phyloP scores from a whole-genome alignment of 441 rosid genomes.

The Hura crepitans region DNA sequence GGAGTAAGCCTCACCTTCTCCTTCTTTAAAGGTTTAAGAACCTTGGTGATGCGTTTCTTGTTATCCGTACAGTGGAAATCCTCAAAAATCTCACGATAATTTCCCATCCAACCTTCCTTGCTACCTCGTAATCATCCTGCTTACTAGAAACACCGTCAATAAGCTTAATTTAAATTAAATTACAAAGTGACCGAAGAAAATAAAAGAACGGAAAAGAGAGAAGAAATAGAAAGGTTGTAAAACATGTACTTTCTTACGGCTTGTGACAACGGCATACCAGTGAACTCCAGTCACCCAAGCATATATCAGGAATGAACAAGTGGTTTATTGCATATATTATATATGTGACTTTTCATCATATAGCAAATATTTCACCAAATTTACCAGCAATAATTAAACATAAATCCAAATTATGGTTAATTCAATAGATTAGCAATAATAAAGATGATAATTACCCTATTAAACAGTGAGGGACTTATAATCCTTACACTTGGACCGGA shows the following conservation, averaged over 20 bases:
- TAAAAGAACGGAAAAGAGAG: too few relatives aligned
- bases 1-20: slow-evolving; percentile 58
- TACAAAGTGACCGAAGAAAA: too few relatives aligned
- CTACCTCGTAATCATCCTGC: slow-evolving; percentile 96
- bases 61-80: slow-evolving; percentile 73
- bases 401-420: background rate
- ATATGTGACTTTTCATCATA: background rate
- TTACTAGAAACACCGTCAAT: slow-evolving; percentile 46
- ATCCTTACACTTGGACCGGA: slow-evolving; percentile 89
- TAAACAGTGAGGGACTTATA: slow-evolving; percentile 89
- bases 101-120: slow-evolving; percentile 96
- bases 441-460: slow-evolving; percentile 55
- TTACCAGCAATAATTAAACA: background rate
- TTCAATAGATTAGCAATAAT: too few relatives aligned
- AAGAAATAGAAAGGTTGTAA: background rate
- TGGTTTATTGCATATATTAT: too few relatives aligned
- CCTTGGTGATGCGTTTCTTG: slow-evolving; percentile 86
- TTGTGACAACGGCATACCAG: too few relatives aligned
- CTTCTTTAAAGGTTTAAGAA: slow-evolving; percentile 95
- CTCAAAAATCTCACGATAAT: slow-evolving; percentile 95
- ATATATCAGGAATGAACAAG: background rate
- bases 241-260: too few relatives aligned
- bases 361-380: background rate
- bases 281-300: too few relatives aligned
- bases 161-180: background rate